These are phyloP conservation scores for Geotrichum aggregatum DNA, from an alignment of 1,139 yeast species.

Conservation along the genomic window DNA sequence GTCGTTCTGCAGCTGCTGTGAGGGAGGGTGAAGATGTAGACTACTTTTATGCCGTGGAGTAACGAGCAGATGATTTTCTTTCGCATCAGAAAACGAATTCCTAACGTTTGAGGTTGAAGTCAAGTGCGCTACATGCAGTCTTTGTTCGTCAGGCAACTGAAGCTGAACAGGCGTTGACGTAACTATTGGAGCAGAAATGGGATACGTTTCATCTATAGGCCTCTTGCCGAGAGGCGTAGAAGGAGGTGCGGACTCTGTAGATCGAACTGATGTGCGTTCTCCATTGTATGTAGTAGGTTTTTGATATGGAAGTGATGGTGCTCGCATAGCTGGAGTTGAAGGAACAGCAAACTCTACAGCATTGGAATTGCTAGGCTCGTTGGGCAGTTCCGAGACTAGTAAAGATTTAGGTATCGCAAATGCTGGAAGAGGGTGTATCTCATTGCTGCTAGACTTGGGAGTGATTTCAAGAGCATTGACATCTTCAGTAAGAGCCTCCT, in stretches of 20 bases:
- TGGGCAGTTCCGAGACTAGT: background rate
- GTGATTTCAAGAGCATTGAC: slow-evolving; percentile 4
- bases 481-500: background rate
- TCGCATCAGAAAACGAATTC: background rate
- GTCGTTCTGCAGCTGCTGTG: background rate
- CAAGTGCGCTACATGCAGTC: too few species aligned
- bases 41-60: too few species aligned
- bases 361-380: background rate
- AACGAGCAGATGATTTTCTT: background rate
- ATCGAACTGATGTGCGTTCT: background rate
- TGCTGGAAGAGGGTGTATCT: too few species aligned
- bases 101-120: background rate
- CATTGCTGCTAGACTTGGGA: background rate
- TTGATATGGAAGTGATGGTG: background rate
- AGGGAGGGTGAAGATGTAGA: too few species aligned
- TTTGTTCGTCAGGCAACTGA: background rate
- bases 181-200: slow-evolving; percentile 2
- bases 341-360: background rate
- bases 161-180: slow-evolving; percentile 5
- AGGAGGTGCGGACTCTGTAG: background rate
- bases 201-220: background rate
- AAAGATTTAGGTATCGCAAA: background rate
- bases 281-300: background rate
- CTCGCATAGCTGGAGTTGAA: background rate
- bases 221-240: background rate